These are phyloP conservation scores for Cylindrotheca fusiformis DNA, from an alignment of 108 stramenopile species.

Conservation along the genomic window DNA sequence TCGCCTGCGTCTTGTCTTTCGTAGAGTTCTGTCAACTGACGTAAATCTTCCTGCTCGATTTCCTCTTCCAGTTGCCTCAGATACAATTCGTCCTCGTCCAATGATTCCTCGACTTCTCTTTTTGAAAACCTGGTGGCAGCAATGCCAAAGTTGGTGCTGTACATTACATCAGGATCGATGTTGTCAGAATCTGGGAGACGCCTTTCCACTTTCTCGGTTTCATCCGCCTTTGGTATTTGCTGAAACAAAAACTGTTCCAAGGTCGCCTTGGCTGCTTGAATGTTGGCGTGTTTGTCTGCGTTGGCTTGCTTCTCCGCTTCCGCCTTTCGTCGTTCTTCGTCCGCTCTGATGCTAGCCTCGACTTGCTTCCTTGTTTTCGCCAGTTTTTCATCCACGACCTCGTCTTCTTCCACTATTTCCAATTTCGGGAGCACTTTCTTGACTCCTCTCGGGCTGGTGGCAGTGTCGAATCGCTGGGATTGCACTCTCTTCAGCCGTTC, in stretches of 20 bases:
- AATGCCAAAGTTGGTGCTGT: neutral
- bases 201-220: neutral
- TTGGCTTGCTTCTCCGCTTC: neutral
- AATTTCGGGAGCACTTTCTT: neutral
- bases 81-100: neutral
- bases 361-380: neutral
- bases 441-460: neutral
- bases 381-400: neutral
- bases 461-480: neutral
- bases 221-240: neutral
- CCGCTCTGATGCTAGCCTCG: neutral
- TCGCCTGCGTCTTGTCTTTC: conserved; percentile 9
- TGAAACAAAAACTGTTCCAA: neutral
- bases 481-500: neutral
- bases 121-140: neutral
- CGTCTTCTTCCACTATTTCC: neutral
- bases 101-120: neutral
- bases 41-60: conserved; percentile 2
- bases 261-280: neutral
- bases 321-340: neutral
- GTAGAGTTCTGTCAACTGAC: conserved; percentile 3
- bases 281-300: neutral
- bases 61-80: neutral
- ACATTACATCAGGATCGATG: neutral
- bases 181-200: too few species aligned